phyloP scores from a whole-genome alignment of 192 early-diverging fungal species.

The Dissophora globulifera region DNA sequence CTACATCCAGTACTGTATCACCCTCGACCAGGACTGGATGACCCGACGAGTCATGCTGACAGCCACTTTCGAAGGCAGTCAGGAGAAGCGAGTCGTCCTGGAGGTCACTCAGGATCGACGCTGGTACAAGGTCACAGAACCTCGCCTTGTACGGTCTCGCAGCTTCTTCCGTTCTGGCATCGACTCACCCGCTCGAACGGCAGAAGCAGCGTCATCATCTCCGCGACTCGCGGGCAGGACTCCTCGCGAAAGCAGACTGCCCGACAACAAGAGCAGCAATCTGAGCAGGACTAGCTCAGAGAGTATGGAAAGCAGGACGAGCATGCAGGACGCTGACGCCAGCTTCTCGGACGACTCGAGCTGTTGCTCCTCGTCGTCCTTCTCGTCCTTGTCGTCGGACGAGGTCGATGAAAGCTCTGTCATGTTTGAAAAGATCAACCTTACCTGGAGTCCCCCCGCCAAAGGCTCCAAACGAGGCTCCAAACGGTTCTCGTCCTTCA shows the following conservation, averaged over 20 bases:
- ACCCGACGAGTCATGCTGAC: slow-evolving; percentile 32
- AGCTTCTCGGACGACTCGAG: slow-evolving; percentile 28
- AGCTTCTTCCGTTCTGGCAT: slow-evolving; percentile 44
- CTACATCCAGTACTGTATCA: slow-evolving; percentile 42
- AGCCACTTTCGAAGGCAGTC: slow-evolving; percentile 28
- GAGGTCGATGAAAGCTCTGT: slow-evolving; percentile 25
- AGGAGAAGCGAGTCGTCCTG: slow-evolving; percentile 29
- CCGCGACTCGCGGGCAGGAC: neutral
- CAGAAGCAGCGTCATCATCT: slow-evolving; percentile 1
- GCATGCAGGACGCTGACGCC: slow-evolving; percentile 42
- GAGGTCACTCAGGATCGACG: slow-evolving; percentile 44
- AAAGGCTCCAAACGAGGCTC: slow-evolving; percentile 47
- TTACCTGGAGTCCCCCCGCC: slow-evolving; percentile 46
- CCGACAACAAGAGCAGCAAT: slow-evolving; percentile 3
- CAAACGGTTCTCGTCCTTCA: slow-evolving; percentile 42
- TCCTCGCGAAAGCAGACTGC: neutral
- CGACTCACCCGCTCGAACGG: slow-evolving; percentile 2
- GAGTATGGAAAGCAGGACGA: slow-evolving; percentile 9
- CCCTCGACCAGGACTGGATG: slow-evolving; percentile 45
- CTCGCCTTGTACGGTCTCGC: slow-evolving; percentile 29
- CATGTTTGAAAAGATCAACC: slow-evolving; percentile 49
- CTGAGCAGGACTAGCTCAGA: slow-evolving; percentile 23
- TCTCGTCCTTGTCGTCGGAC: slow-evolving; percentile 7
- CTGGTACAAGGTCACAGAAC: slow-evolving; percentile 46
- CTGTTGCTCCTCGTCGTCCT: slow-evolving; percentile 32